Percentiles rank a stretch among this genome's conserved stretches.
These are phyloP conservation scores for Excoecaria cochinchinensis DNA, from an alignment of 345 rosid genomes.

Conservation along the genomic window DNA sequence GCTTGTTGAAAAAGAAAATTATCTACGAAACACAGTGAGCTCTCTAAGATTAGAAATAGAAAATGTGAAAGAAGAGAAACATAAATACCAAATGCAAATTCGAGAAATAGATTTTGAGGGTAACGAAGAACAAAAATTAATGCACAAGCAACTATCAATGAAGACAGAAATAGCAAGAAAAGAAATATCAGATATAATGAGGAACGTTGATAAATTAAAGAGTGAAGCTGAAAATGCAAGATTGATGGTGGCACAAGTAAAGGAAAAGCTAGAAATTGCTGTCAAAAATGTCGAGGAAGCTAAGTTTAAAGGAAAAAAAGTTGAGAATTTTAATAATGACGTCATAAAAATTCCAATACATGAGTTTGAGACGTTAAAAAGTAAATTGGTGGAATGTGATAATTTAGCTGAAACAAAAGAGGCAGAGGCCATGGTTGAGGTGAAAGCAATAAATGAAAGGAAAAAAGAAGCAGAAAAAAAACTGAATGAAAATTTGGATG, in stretches of 20 bases:
- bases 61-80: conserved; percentile 42
- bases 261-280: conserved; percentile 44
- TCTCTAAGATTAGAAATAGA: conserved; percentile 55
- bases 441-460: conserved; percentile 47
- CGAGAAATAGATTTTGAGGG: conserved; percentile 4
- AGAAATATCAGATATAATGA: conserved; percentile 55
- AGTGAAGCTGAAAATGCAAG: conserved; percentile 47
- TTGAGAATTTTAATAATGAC: conserved; percentile 16
- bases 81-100: conserved; percentile 37
- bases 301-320: conserved; percentile 36
- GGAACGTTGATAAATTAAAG: conserved; percentile 35
- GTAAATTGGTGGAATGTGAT: conserved; percentile 51
- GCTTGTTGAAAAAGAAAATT: conserved; percentile 61
- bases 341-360: conserved; percentile 52
- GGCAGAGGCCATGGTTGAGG: conserved; percentile 43
- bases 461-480: conserved; percentile 43
- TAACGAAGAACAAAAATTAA: conserved; percentile 6
- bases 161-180: conserved; percentile 52
- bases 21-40: conserved; percentile 44
- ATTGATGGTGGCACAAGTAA: conserved; percentile 39
- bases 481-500: conserved; percentile 48
- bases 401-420: conserved; percentile 43
- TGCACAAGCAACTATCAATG: conserved; percentile 33
- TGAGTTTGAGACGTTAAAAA: conserved; percentile 53
- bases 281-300: conserved; percentile 54